These are phyloP conservation scores for Xylaria sp. DNA, from an alignment of 2,329 filamentous ascomycete species.

Conservation along the genomic window DNA sequence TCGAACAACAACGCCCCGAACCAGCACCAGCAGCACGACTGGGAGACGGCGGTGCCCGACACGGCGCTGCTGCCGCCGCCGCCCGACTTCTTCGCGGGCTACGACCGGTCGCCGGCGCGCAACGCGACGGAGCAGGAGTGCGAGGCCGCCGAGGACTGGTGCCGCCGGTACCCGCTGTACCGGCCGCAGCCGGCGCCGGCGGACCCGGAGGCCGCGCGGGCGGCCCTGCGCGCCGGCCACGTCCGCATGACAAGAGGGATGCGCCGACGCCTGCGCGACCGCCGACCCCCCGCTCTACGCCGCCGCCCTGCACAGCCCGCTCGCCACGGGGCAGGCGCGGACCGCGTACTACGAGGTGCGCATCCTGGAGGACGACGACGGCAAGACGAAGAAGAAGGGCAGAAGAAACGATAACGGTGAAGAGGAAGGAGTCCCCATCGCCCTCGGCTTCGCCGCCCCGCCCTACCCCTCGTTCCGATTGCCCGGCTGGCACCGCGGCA, in stretches of 20 bases:
- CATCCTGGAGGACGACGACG: slow-evolving; percentile 49
- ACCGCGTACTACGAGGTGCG: slow-evolving; percentile 75
- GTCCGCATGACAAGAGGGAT: slow-evolving; percentile 44
- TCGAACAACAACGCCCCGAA: not conserved
- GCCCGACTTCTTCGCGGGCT: slow-evolving; percentile 65
- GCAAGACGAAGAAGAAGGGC: slow-evolving; percentile 15
- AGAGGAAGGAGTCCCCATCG: slow-evolving; percentile 56
- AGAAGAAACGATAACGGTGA: no score
- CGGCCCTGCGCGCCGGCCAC: slow-evolving; percentile 56
- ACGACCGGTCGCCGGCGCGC: slow-evolving; percentile 66
- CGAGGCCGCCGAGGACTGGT: slow-evolving; percentile 68
- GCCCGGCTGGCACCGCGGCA: slow-evolving; percentile 79
- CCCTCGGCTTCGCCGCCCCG: slow-evolving; percentile 70
- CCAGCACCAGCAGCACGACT: slow-evolving; percentile 59
- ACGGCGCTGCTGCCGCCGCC: slow-evolving; percentile 73
- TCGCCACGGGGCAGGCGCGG: slow-evolving; percentile 43
- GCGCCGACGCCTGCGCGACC: slow-evolving; percentile 65
- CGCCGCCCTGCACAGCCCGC: slow-evolving; percentile 60
- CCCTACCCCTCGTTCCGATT: slow-evolving; percentile 79
- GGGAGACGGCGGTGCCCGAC: slow-evolving; percentile 72
- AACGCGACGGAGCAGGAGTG: slow-evolving; percentile 70
- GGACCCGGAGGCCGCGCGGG: slow-evolving; percentile 45
- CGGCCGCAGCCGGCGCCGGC: slow-evolving; percentile 47
- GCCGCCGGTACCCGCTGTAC: slow-evolving; percentile 60
- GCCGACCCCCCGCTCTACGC: slow-evolving; percentile 72